Evolutionary conservation across 2,329 filamentous ascomycete species (phyloP), one percentile per base, ranked within the genome.

Genomic region (Pezicula neosporulosa): DNA sequence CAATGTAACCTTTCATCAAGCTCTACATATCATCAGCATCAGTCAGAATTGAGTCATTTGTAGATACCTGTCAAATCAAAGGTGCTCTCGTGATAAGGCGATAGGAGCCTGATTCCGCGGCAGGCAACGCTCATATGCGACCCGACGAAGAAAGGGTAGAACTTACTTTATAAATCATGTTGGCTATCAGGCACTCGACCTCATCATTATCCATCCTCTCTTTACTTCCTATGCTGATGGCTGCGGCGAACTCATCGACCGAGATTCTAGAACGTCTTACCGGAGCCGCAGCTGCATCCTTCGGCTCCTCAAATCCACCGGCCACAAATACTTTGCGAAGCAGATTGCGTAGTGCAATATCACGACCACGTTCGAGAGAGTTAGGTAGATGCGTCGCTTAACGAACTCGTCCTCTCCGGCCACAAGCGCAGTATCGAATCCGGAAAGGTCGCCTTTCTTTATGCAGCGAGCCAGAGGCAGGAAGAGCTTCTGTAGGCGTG

Each of bases 131-230:
- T 33, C 30, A 13, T 19, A 46, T 16, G 35, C 24, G 13, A 30
- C 30, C 30, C 44, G 13, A 18, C 33, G 38, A 24, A 46, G 38
- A 44, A 12, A 30, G 7, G 51, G 18, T 41, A n/a, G 19, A 50
- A 71, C 75, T 54, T 71, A 96, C 93, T 83, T 97, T 99, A 77
- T 97, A 99, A 56, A 99, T 96, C 81, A 97, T 89, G 67, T 97
- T 97, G 27, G 94, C 90, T 63, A 99, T 67, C 62, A 97, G 73
- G 68, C 94, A 99, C 70, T 99, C 95, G 4, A 97, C 92, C 70
- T 99, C 94, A 66, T 99, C 95, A 30, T 81, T 78, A 61, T 97
- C 94, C 33, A 95, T 76, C 33, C 77, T 72, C 65, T 88, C 77
- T 58, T 72, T 72, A 58, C 81, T 85, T 48, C 84, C 86, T 61